Conservation (phyloP, 2,329 filamentous ascomycete species). For the Epicoccum sorghinum region DNA sequence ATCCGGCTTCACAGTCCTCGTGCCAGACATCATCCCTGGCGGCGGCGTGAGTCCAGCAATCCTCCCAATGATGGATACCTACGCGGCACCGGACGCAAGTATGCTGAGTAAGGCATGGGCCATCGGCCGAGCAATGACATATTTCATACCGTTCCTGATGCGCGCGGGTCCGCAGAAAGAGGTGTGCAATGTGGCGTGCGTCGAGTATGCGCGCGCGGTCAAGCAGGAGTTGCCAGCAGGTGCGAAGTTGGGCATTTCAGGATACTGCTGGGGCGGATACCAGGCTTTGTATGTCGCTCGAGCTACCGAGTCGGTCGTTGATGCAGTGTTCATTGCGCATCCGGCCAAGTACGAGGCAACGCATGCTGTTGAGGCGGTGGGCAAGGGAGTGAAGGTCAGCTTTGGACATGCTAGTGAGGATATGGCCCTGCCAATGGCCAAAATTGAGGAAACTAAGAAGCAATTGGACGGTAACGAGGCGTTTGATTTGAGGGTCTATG, state of each 20-base stretch:
- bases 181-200: not conserved
- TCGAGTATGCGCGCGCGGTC: slow-evolving; percentile 18
- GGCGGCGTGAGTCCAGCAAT: slow-evolving; percentile 14
- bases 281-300: slow-evolving; percentile 12
- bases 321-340: slow-evolving; percentile 29
- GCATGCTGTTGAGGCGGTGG: slow-evolving; percentile 2
- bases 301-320: not conserved
- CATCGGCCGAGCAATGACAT: not conserved
- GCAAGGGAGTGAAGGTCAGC: not conserved
- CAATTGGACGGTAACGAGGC: slow-evolving; percentile 21
- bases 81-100: not conserved
- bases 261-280: slow-evolving; percentile 36
- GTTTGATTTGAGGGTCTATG: slow-evolving; percentile 29
- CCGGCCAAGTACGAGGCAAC: slow-evolving; percentile 11
- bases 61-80: slow-evolving; percentile 18
- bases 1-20: slow-evolving; percentile 23
- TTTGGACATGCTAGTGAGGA: slow-evolving; percentile 30
- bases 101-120: slow-evolving; percentile 1
- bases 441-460: slow-evolving; percentile 22
- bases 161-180: slow-evolving; percentile 12
- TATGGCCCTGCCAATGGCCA: slow-evolving; percentile 18
- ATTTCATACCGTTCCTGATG: slow-evolving; percentile 19
- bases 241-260: slow-evolving; percentile 22
- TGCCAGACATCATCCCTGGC: slow-evolving; percentile 35
- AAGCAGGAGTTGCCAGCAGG: slow-evolving; percentile 6